phyloP scores from a whole-genome alignment of 1,284 basidiomycete genomes.

The Cutaneotrichosporon spelunceum region DNA sequence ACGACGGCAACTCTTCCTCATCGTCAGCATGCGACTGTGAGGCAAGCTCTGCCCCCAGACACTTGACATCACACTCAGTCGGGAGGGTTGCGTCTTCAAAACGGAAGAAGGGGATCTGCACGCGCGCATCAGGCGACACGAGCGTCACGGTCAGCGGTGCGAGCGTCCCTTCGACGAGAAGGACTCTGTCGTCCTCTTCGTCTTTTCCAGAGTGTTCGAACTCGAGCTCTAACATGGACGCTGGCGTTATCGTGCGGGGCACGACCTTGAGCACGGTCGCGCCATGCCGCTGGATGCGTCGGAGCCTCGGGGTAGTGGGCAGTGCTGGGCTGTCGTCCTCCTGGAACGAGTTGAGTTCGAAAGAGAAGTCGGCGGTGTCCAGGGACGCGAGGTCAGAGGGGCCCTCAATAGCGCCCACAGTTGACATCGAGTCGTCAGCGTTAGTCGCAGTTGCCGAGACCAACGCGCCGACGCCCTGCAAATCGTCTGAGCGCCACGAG shows the following conservation, averaged over 20 bases:
- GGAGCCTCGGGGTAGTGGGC: conserved; percentile 14
- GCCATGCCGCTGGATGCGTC: conserved; percentile 9
- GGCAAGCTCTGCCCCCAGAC: conserved; percentile 8
- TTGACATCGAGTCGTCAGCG: conserved; percentile 33
- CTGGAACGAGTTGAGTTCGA: conserved; percentile 30
- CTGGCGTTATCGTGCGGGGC: conserved; percentile 15
- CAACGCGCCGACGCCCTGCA: conserved; percentile 25
- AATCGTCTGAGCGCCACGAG: conserved; percentile 35
- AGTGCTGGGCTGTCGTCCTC: not conserved
- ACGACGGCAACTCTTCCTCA: not conserved
- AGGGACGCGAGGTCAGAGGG: conserved; percentile 12
- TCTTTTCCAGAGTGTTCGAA: conserved; percentile 16
- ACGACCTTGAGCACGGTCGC: conserved; percentile 9
- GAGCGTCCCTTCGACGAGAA: conserved; percentile 29
- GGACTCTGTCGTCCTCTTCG: conserved; percentile 18
- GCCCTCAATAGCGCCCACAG: conserved; percentile 10
- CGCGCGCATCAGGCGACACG: conserved; percentile 26
- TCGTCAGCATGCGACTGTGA: not conserved
- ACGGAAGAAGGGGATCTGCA: conserved; percentile 33
- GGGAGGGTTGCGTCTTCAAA: conserved; percentile 22
- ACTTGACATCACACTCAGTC: conserved; percentile 7
- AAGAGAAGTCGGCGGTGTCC: conserved; percentile 39
- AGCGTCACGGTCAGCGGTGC: conserved; percentile 30
- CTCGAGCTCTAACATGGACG: conserved; percentile 29
- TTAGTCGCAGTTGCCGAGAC: conserved; percentile 5